Conservation (phyloP, 176 grass and related monocot species). For the Paspalum notatum region DNA sequence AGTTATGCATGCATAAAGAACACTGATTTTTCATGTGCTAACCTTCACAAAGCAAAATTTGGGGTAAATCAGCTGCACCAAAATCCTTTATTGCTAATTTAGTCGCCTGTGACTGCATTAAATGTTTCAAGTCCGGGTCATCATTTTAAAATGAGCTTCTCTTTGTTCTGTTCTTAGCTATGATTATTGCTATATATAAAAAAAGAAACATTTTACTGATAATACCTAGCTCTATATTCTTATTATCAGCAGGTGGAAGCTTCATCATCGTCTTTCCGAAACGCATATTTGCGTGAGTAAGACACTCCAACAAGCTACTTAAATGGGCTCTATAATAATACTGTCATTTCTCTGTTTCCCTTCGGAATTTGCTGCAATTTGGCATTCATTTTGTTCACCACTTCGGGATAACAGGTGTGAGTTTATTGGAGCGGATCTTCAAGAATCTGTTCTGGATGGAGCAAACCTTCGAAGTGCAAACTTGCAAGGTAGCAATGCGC, state of each 20-base stretch:
- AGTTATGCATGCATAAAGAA: constrained; percentile 76
- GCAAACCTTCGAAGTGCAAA: constrained; percentile 96
- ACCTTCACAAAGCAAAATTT: constrained; percentile 93
- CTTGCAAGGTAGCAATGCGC: constrained; percentile 59
- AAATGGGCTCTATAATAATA: not conserved
- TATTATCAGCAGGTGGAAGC: constrained; percentile 71
- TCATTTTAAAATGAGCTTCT: not conserved
- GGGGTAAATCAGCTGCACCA: constrained; percentile 53
- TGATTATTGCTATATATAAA: not conserved
- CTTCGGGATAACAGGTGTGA: constrained; percentile 68
- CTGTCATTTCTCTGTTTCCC: not conserved
- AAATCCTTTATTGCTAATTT: not conserved
- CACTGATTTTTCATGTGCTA: constrained; percentile 69
- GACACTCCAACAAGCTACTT: constrained; percentile 50
- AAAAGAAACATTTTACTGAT: constrained; percentile 29
- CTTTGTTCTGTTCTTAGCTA: not conserved
- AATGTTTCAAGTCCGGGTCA: not conserved
- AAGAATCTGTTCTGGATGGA: constrained; percentile 68
- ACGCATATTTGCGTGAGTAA: constrained; percentile 95
- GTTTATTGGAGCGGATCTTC: constrained; percentile 80
- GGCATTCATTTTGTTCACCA: constrained; percentile 15
- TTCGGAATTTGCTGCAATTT: constrained; percentile 7
- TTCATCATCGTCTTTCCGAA: constrained; percentile 59
- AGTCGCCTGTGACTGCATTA: not conserved
- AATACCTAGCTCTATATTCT: constrained; percentile 19